Evolutionary conservation across 495 filamentous ascomycete genomes (phyloP).

Genomic region (Xylaria telfairii): DNA sequence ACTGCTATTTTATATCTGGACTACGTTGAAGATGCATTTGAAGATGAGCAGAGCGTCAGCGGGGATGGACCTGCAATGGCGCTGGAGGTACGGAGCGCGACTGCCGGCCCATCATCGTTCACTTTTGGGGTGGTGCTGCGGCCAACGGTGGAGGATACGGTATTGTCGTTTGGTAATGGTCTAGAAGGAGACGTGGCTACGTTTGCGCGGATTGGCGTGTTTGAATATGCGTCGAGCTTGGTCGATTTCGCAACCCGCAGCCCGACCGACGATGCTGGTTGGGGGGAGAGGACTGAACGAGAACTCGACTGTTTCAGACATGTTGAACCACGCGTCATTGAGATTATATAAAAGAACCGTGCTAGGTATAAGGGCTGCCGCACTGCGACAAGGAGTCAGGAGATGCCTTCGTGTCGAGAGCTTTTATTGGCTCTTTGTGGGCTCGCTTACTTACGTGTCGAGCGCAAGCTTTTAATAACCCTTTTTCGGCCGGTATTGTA

Average conservation of each 20-base stretch:
- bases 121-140: background rate
- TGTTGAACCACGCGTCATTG: background rate
- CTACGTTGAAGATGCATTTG: background rate
- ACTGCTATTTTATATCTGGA: background rate
- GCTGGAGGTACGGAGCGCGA: background rate
- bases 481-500: background rate
- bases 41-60: background rate
- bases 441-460: background rate
- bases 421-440: background rate
- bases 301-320: background rate
- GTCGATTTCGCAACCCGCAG: background rate
- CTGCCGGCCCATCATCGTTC: background rate
- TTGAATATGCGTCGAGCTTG: background rate
- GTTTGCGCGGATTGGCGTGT: background rate
- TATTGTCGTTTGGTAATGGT: too few species aligned
- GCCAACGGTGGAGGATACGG: background rate
- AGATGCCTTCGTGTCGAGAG: too few species aligned
- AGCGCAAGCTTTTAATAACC: background rate
- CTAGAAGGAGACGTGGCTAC: background rate
- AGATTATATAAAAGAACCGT: background rate
- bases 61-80: background rate
- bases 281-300: background rate
- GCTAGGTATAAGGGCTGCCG: background rate
- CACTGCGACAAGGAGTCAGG: too few species aligned
- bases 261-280: background rate